These are phyloP conservation scores for Russula griseocarnosa DNA, from an alignment of 768 basidiomycete genomes.

Conservation along the genomic window DNA sequence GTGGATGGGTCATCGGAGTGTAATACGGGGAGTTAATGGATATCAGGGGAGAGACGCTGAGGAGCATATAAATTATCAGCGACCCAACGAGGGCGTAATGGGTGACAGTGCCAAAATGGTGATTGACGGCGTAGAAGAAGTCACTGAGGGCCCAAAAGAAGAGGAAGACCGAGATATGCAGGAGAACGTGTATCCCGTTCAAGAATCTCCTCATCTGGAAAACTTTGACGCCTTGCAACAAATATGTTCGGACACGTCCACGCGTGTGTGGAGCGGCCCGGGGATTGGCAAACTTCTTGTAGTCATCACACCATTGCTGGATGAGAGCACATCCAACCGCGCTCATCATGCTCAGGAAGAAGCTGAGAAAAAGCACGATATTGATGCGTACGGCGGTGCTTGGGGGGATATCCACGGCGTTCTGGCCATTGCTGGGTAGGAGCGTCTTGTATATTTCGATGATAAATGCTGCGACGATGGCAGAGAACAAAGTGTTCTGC, in stretches of 20 bases:
- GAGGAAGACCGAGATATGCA: slow-evolving; percentile 19
- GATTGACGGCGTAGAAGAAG: slow-evolving; percentile 10
- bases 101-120: neutral
- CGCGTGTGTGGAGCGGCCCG: slow-evolving; percentile 10
- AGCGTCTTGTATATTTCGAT: slow-evolving; percentile 27
- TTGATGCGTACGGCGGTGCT: slow-evolving; percentile 21
- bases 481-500: slow-evolving; percentile 25
- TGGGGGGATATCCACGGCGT: neutral
- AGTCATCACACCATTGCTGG: slow-evolving; percentile 25
- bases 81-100: neutral
- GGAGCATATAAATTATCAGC: slow-evolving; percentile 1
- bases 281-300: slow-evolving; percentile 6
- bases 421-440: slow-evolving; percentile 3
- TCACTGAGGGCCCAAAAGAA: slow-evolving; percentile 20
- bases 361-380: slow-evolving; percentile 22
- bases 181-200: slow-evolving; percentile 6
- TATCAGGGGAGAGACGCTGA: slow-evolving; percentile 17
- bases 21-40: slow-evolving; percentile 15
- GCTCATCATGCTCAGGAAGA: slow-evolving; percentile 20
- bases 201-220: slow-evolving; percentile 19
- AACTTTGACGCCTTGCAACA: slow-evolving; percentile 1
- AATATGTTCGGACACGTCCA: slow-evolving; percentile 18
- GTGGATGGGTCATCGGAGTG: slow-evolving; percentile 17
- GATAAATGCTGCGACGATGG: slow-evolving; percentile 28
- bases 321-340: slow-evolving; percentile 20